Conservation (phyloP, 2,329 filamentous ascomycete species). For the Talaromyces sp. region DNA sequence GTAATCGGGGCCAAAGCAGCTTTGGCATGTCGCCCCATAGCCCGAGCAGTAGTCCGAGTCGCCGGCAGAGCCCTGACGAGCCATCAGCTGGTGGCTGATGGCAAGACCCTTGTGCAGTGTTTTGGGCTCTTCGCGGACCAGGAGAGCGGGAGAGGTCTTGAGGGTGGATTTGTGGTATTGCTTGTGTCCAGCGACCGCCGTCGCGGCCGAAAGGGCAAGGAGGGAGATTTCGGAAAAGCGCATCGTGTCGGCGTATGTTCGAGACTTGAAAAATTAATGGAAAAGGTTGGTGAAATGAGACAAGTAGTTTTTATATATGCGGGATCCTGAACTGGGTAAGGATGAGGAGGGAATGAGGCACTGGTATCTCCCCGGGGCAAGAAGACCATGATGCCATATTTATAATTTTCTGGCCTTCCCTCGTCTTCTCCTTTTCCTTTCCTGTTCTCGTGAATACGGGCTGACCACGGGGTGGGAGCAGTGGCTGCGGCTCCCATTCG, state of each 20-base stretch:
- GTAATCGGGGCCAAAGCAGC: slow-evolving; percentile 8
- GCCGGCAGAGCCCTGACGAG: slow-evolving; percentile 10
- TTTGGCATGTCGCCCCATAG: slow-evolving; percentile 2
- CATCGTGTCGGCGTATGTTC: slow-evolving; percentile 1
- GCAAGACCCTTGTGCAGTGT: slow-evolving; percentile 1
- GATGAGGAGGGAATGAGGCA: background rate
- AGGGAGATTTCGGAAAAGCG: slow-evolving; percentile 8
- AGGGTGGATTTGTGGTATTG: slow-evolving; percentile 1
- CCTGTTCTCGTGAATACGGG: background rate
- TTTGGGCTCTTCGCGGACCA: background rate
- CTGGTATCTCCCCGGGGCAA: background rate
- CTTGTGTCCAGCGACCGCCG: slow-evolving; percentile 5
- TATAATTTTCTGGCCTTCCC: background rate
- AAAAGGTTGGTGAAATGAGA: background rate
- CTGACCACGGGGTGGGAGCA: background rate
- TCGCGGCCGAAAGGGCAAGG: slow-evolving; percentile 7
- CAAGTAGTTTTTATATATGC: background rate
- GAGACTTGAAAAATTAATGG: background rate
- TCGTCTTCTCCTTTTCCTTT: background rate
- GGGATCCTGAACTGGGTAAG: background rate
- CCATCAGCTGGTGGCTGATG: background rate
- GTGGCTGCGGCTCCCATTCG: background rate
- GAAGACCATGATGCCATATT: background rate
- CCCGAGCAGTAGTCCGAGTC: slow-evolving; percentile 4
- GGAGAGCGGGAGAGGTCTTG: slow-evolving; percentile 4